Base-by-base conservation (phyloP, 148 eudicot genomes). In the Bassia scoparia region DNA sequence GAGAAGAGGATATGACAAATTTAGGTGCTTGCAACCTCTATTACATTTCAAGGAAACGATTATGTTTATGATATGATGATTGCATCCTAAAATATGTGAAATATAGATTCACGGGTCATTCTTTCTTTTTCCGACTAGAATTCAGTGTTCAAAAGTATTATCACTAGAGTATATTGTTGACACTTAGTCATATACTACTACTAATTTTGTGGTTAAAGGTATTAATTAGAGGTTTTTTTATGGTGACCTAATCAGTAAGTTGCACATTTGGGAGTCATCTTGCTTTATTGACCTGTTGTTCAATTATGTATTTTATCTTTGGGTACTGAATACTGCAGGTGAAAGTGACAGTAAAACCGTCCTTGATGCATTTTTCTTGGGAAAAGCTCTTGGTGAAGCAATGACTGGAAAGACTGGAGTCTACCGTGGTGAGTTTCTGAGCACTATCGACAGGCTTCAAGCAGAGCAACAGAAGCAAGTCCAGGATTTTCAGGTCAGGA, bases 321-420 rank as follows among this genome's bases (percentile, higher is more conserved):
- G 24, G 54, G 29, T 63, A 18, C 41, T 65, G 23, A 48, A 70
- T 68, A 33, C 81, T 84, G 70, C 84, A 95, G 99, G 93, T 72
- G 92, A 95, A 52, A 87, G 71, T 73, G 99, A 89, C 55, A 87
- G 82, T 79, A 88, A 68, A 70, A 84, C 69, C 59, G 82, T 92
- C 75, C 83, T 95, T 16, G 99, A 95, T 84, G 99, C 99, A n/a
- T 95, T 95, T 82, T 92, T 92, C 87, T 84, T 92, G 83, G 99
- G 99, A 41, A 95, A 87, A 83, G 99, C 99, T 69, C 76, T 95
- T 3, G 97, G 87, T 7, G 98, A 95, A 81, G 96, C 93, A 24
- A 79, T 95, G 44, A 91, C 81, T 63, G 97, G 97, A 91, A 83
- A 85, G 98, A 49, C 71, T 95, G 66, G 98, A 91, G 74, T 91